phyloP scores from a whole-genome alignment of 2,329 filamentous ascomycete species.

The Verticillium dahliae region DNA sequence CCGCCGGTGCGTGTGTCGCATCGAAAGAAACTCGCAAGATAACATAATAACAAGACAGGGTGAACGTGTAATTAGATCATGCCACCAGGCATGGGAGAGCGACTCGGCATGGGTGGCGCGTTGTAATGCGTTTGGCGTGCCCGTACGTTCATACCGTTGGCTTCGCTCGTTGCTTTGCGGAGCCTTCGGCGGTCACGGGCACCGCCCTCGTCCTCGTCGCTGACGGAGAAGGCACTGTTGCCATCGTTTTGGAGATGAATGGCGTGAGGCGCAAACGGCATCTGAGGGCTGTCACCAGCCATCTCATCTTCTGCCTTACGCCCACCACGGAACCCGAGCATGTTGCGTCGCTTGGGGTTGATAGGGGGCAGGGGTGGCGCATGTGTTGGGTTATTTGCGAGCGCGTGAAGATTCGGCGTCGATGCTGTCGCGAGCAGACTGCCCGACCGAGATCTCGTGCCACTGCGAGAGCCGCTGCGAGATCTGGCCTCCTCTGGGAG shows the following conservation, averaged over 20 bases:
- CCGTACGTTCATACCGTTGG: slow-evolving; percentile 22
- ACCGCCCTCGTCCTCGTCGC: slow-evolving; percentile 27
- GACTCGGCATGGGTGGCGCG: slow-evolving; percentile 19
- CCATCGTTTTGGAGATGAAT: slow-evolving; percentile 10
- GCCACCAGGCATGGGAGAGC: slow-evolving; percentile 28
- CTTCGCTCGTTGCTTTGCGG: slow-evolving; percentile 36
- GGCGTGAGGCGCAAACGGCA: slow-evolving; percentile 17
- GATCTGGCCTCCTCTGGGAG: slow-evolving; percentile 25
- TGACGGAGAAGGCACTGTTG: slow-evolving; percentile 18
- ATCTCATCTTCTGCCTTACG: slow-evolving; percentile 25
- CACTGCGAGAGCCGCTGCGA: slow-evolving; percentile 21
- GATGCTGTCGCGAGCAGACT: slow-evolving; percentile 26
- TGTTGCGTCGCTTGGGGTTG: slow-evolving; percentile 47
- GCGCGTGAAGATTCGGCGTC: slow-evolving; percentile 29
- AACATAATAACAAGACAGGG: neutral
- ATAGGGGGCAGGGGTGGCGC: slow-evolving; percentile 51
- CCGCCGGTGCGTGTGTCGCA: slow-evolving; percentile 2
- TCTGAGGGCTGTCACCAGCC: slow-evolving; percentile 22
- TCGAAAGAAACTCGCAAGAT: neutral
- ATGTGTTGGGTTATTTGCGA: slow-evolving; percentile 5
- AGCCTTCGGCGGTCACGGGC: slow-evolving; percentile 30
- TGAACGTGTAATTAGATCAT: slow-evolving; percentile 31
- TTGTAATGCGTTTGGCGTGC: slow-evolving; percentile 17
- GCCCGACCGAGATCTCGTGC: slow-evolving; percentile 29
- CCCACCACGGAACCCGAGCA: slow-evolving; percentile 28